Conservation (phyloP, 345 rosid species). For the Brassica juncea region DNA sequence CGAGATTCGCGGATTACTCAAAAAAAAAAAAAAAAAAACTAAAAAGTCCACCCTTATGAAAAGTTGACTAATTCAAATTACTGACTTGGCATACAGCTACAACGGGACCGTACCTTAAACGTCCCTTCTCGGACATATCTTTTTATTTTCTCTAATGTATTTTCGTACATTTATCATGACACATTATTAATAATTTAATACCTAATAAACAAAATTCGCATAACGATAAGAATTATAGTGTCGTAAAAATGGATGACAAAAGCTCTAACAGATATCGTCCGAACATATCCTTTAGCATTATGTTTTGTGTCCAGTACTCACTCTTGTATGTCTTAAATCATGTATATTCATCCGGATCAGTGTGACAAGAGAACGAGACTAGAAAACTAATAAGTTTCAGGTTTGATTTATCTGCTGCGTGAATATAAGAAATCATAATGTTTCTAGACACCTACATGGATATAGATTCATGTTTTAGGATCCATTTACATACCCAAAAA, state of each 20-base stretch:
- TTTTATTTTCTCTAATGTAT: not conserved
- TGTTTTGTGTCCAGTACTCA: not conserved
- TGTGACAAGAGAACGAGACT: too few species aligned
- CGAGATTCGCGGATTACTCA: slow-evolving; percentile 27
- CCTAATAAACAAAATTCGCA: not conserved
- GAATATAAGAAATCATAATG: too few species aligned
- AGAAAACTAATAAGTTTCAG: too few species aligned
- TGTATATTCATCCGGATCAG: not conserved
- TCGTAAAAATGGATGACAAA: slow-evolving; percentile 13
- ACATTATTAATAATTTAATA: not conserved
- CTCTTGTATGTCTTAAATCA: not conserved
- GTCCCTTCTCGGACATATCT: slow-evolving; percentile 16
- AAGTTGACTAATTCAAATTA: slow-evolving; percentile 27
- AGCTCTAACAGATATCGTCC: not conserved
- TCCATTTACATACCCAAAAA: too few species aligned
- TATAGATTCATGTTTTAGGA: too few species aligned
- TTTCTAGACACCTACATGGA: too few species aligned
- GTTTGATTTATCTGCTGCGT: too few species aligned
- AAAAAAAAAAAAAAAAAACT: not conserved
- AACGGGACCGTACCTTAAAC: slow-evolving; percentile 32
- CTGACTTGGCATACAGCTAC: slow-evolving; percentile 33
- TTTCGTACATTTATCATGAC: slow-evolving; percentile 8
- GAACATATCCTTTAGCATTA: not conserved
- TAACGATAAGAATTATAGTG: slow-evolving; percentile 6
- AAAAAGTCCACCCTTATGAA: slow-evolving; percentile 22